Percentiles rank a stretch among this genome's conserved stretches.
Evolutionary conservation across 768 basidiomycete genomes (phyloP).

Genomic region (Favolaschia claudopus): DNA sequence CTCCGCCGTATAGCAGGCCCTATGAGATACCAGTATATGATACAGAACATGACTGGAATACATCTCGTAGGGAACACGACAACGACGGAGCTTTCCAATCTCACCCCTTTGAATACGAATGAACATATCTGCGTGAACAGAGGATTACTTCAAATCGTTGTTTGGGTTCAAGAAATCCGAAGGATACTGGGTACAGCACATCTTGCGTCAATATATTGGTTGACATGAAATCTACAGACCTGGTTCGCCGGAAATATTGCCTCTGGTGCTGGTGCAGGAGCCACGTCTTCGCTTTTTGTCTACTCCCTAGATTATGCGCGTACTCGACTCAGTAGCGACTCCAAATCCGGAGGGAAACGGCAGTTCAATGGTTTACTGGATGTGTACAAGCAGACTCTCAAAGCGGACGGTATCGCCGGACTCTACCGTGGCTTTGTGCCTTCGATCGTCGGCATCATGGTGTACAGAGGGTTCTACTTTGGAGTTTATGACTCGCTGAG

Average conservation of each 20-base stretch:
- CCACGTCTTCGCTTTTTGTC: slow-evolving; percentile 85
- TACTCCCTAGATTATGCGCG: slow-evolving; percentile 92
- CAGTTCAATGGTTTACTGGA: slow-evolving; percentile 89
- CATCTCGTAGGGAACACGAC: too few relatives aligned
- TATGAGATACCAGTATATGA: too few relatives aligned
- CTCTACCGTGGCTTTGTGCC: slow-evolving; percentile 91
- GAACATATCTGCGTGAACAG: slow-evolving; percentile 41
- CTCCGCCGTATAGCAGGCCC: too few relatives aligned
- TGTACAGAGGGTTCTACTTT: slow-evolving; percentile 89
- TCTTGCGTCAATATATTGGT: background rate
- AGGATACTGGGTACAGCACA: slow-evolving; percentile 68
- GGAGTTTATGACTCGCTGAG: slow-evolving; percentile 79
- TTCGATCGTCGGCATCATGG: slow-evolving; percentile 86
- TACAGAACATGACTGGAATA: too few relatives aligned
- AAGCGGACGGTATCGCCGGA: slow-evolving; percentile 82
- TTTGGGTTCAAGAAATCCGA: slow-evolving; percentile 89
- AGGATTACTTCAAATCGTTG: slow-evolving; percentile 88
- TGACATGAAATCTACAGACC: slow-evolving; percentile 1
- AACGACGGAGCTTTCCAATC: too few relatives aligned
- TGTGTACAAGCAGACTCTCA: slow-evolving; percentile 84
- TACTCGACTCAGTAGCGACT: slow-evolving; percentile 86
- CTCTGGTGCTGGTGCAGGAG: slow-evolving; percentile 88
- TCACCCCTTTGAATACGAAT: too few relatives aligned
- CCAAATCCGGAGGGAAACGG: slow-evolving; percentile 77
- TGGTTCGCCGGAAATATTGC: slow-evolving; percentile 89